These are phyloP conservation scores for Musa balbisiana DNA, from an alignment of 202 grass and related monocot species.

Conservation along the genomic window DNA sequence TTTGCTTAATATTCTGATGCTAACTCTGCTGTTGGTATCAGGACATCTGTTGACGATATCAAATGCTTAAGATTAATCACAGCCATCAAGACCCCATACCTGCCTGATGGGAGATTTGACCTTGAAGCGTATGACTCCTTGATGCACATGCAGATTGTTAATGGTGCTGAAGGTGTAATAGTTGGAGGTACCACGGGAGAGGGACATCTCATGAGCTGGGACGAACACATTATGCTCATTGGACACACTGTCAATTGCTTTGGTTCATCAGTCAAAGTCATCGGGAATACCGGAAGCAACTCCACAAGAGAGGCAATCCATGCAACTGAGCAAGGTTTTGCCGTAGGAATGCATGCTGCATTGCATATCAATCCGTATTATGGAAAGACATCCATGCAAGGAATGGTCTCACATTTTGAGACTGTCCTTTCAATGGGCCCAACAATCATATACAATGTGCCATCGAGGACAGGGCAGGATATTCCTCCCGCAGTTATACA, in stretches of 20 bases:
- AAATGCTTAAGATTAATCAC: conserved; percentile 59
- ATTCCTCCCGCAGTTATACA: conserved; percentile 65
- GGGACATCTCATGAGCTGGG: conserved; percentile 97
- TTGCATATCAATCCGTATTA: conserved; percentile 96
- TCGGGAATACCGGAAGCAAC: conserved; percentile 88
- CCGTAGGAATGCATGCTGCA: conserved; percentile 81
- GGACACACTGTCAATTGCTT: conserved; percentile 92
- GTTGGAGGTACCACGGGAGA: conserved; percentile 90
- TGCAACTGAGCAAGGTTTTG: conserved; percentile 73
- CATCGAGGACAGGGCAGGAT: conserved; percentile 68
- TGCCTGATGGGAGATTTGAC: conserved; percentile 93
- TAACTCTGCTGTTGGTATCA: conserved; percentile 17
- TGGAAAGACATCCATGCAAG: conserved; percentile 69
- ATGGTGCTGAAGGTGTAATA: conserved; percentile 73
- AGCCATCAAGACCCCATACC: conserved; percentile 84
- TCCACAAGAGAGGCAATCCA: conserved; percentile 77
- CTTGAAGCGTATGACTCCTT: conserved; percentile 90
- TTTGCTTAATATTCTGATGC: not conserved
- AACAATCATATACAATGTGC: conserved; percentile 85
- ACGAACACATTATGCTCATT: conserved; percentile 96
- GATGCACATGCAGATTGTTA: conserved; percentile 69
- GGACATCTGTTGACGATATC: conserved; percentile 67
- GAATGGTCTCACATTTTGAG: conserved; percentile 67
- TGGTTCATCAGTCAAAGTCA: conserved; percentile 81
- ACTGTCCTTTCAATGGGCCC: conserved; percentile 74